Evolutionary conservation across 2,329 filamentous ascomycete species (phyloP).

Genomic region (Venturia carpophila): DNA sequence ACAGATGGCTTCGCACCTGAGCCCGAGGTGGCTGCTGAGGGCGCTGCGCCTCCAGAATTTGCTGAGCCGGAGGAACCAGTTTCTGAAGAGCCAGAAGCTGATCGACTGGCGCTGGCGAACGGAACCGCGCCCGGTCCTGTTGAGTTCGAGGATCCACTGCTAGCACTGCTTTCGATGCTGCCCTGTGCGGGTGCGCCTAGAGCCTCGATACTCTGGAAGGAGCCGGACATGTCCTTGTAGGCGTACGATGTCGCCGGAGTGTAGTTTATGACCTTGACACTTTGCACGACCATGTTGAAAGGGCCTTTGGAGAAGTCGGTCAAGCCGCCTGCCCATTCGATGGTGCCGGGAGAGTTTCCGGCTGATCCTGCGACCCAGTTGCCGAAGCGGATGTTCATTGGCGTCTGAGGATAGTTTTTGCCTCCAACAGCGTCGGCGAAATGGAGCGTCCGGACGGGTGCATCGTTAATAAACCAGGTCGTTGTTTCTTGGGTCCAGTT

Average conservation of each 20-base stretch:
- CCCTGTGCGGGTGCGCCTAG: background rate
- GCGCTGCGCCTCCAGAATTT: no score
- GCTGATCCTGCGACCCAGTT: slow-evolving; percentile 44
- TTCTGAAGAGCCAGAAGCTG: background rate
- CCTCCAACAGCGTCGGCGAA: slow-evolving; percentile 53
- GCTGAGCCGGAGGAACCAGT: background rate
- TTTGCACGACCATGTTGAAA: slow-evolving; percentile 46
- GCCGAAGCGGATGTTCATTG: slow-evolving; percentile 50
- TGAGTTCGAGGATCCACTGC: background rate
- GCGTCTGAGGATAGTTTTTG: slow-evolving; percentile 65
- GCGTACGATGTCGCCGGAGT: slow-evolving; percentile 44
- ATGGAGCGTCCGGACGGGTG: slow-evolving; percentile 54
- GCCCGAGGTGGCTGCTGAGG: no score
- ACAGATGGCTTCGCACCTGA: slow-evolving; percentile 1
- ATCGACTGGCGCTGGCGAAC: background rate
- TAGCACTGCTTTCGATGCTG: background rate
- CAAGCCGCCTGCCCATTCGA: slow-evolving; percentile 59
- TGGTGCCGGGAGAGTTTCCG: slow-evolving; percentile 47
- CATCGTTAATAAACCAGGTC: slow-evolving; percentile 63
- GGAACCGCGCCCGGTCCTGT: slow-evolving; percentile 9
- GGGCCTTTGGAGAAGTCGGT: slow-evolving; percentile 41
- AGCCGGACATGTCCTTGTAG: slow-evolving; percentile 43
- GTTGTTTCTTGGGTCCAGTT: slow-evolving; percentile 62
- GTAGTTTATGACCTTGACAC: slow-evolving; percentile 45
- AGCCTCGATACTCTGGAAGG: slow-evolving; percentile 41